Base-by-base conservation (phyloP, 2,329 filamentous ascomycete genomes). In the Aureobasidium sp. region DNA sequence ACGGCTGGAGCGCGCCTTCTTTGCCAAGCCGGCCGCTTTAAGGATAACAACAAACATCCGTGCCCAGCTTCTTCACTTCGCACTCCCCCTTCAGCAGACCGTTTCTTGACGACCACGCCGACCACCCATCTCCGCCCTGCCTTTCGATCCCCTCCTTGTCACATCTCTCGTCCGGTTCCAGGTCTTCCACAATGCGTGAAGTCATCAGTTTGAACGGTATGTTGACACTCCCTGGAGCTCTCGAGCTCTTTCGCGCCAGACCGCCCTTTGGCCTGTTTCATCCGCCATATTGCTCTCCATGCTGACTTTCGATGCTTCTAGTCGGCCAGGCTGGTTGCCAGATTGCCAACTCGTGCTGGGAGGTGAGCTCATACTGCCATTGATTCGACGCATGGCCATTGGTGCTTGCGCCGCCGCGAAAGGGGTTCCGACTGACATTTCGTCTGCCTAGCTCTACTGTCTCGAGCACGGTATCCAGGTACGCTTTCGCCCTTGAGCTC, bases 261-360 rank as follows among this genome's bases (percentile, higher is more conserved):
- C 75, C 77, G 75, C 76, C 73, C 68, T 57, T 58, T 52, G 57
- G 57, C 31, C 47, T 56, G 63, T 37, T 58, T 54, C 35, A 60
- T 47, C 31, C 37, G 33, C 45, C 45, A 62, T 61, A 27, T 58
- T 39, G 54, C 54, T 58, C 45, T 53, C 64, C 49, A 61, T 66
- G 72, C 84, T 88, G 76, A 89, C 81, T 68, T 69, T 73, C 66
- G 67, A 73, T 78, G 75, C 72, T 77, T 77, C 74, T 78, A 99
- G 94, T 99, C 85, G 94, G 94, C 81, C 94, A 99, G 86, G 94
- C 94, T 78, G 94, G 94, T 89, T 97, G 94, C 87, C 94, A 99
- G 80, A 99, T 99, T 76, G 94, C 93, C 82, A 99, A 99, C 85
- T 94, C 94, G 73, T 97, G 94, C 87, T 99, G 94, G 94, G 94